Evolutionary conservation across 2,329 filamentous ascomycete species (phyloP).

Genomic region (Mollisiaceae sp.): DNA sequence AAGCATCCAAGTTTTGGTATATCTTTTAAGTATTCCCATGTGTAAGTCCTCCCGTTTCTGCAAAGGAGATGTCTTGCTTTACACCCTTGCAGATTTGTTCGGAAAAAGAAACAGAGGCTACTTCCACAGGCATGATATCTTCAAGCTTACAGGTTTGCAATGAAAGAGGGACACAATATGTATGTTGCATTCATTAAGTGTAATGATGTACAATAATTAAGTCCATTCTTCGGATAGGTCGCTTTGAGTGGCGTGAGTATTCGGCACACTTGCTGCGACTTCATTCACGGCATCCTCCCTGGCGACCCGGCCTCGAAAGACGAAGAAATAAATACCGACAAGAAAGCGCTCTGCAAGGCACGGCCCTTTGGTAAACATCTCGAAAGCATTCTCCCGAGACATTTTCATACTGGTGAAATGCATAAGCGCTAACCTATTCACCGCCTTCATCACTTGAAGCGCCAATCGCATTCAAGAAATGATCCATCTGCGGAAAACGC

Average conservation of each 20-base stretch:
- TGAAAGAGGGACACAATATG: not conserved
- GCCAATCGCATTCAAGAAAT: slow-evolving; percentile 1
- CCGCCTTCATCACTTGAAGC: not conserved
- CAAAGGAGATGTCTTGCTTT: slow-evolving; percentile 16
- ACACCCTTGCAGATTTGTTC: slow-evolving; percentile 64
- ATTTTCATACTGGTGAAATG: not conserved
- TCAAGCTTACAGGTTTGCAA: slow-evolving; percentile 45
- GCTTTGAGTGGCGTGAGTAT: not conserved
- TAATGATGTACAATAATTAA: not conserved
- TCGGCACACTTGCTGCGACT: not conserved
- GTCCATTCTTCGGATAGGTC: not conserved
- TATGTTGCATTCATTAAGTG: not conserved
- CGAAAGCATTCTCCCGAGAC: not conserved
- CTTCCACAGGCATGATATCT: slow-evolving; percentile 75
- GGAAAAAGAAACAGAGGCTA: slow-evolving; percentile 79
- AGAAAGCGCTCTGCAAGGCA: not conserved
- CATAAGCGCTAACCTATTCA: not conserved
- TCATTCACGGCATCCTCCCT: not conserved
- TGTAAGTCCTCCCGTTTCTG: slow-evolving; percentile 62
- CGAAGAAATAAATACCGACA: not conserved
- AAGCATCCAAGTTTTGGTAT: slow-evolving; percentile 79
- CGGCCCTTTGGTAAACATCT: not conserved
- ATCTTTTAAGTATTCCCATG: slow-evolving; percentile 74
- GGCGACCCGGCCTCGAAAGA: not conserved
- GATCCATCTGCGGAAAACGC: not conserved